Conservation (phyloP, 805 yeast species). For the Kluyveromyces nonfermentans region DNA sequence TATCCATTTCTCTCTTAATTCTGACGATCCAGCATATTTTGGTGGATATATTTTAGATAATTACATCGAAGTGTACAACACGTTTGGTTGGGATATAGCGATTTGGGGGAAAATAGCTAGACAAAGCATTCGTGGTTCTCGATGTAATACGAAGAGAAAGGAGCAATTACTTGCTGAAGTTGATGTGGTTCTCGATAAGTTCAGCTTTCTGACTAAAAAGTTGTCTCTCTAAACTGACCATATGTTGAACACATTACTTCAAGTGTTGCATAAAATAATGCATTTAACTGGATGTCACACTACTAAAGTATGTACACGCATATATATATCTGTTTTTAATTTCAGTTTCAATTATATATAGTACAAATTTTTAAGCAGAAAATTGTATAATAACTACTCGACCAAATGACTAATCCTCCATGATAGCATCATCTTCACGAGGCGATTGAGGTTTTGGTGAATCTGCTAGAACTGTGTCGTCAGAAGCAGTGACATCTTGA, state of each 20-base stretch:
- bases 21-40: slow-evolving; percentile 76
- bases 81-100: slow-evolving; percentile 46
- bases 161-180: slow-evolving; percentile 37
- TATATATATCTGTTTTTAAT: neutral
- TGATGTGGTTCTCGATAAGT: slow-evolving; percentile 34
- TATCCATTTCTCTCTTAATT: slow-evolving; percentile 67
- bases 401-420: neutral
- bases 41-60: slow-evolving; percentile 80
- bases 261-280: neutral
- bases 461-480: neutral
- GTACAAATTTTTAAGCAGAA: slow-evolving; percentile 1
- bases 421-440: neutral
- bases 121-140: slow-evolving; percentile 62
- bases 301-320: neutral
- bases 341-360: neutral
- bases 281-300: neutral
- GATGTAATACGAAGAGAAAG: slow-evolving; percentile 56
- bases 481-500: neutral
- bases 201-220: neutral
- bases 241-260: neutral
- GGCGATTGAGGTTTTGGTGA: neutral
- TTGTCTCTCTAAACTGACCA: neutral
- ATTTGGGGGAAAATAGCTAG: slow-evolving; percentile 58
- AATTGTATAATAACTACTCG: neutral
- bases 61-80: slow-evolving; percentile 54